Conservation (phyloP, 1,139 yeast species). For the Debaryomycetaceae sp. region DNA sequence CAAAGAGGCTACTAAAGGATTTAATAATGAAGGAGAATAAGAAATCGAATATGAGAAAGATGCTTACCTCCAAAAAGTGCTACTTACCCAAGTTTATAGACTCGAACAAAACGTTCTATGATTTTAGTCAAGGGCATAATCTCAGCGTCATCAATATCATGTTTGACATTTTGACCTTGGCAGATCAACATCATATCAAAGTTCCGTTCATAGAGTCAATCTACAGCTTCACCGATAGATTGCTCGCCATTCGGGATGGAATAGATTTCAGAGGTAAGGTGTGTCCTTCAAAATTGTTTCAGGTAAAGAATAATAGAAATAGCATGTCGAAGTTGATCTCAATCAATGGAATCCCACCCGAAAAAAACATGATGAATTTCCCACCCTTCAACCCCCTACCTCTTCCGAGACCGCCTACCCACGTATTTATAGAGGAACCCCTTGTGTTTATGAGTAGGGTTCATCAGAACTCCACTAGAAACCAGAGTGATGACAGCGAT, state of each 20-base stretch:
- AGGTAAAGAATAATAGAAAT: constrained; percentile 8
- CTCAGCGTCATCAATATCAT: constrained; percentile 8
- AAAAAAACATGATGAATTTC: constrained; percentile 23
- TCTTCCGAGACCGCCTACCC: constrained; percentile 13
- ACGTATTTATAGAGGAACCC: constrained; percentile 2
- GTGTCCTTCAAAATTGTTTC: constrained; percentile 12
- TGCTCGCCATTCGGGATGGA: constrained; percentile 10
- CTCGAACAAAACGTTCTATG: constrained; percentile 14
- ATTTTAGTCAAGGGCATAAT: constrained; percentile 17
- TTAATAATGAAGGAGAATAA: constrained; percentile 11
- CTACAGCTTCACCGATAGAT: constrained; percentile 10
- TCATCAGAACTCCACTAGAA: background rate
- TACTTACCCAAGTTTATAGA: constrained; percentile 12
- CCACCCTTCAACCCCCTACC: constrained; percentile 24
- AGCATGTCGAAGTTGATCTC: constrained; percentile 8
- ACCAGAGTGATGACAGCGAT: constrained; percentile 4
- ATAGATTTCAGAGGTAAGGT: constrained; percentile 5
- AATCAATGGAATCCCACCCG: constrained; percentile 20
- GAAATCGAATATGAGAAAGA: constrained; percentile 3
- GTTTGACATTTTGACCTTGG: constrained; percentile 8
- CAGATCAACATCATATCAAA: constrained; percentile 6
- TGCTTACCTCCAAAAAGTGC: constrained; percentile 4
- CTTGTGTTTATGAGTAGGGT: constrained; percentile 8
- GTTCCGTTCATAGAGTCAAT: constrained; percentile 14
- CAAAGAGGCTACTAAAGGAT: constrained; percentile 10